phyloP scores from a whole-genome alignment of 805 yeast species.

The Brettanomyces bruxellensis region DNA sequence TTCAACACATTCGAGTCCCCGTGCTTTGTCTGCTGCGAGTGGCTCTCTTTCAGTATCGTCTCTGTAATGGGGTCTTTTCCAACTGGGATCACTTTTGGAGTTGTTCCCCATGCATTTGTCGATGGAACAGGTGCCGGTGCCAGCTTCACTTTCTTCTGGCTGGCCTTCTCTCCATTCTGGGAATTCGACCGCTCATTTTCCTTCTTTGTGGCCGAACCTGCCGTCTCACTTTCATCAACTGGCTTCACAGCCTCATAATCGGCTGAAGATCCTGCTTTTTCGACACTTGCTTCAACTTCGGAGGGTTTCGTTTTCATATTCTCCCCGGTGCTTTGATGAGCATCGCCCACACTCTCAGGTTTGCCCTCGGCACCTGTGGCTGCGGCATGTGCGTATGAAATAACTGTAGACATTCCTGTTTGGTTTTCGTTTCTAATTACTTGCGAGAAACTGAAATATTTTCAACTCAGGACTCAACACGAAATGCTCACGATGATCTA shows the following conservation, averaged over 20 bases:
- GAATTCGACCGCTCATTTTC: not conserved
- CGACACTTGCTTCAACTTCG: too few relatives aligned
- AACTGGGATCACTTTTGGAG: constrained; percentile 16
- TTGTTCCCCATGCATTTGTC: constrained; percentile 51
- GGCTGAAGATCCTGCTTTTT: too few relatives aligned
- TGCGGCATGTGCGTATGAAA: constrained; percentile 27
- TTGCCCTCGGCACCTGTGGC: constrained; percentile 5
- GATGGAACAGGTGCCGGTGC: constrained; percentile 63
- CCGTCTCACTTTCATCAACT: not conserved
- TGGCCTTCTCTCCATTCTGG: not conserved
- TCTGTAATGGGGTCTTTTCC: constrained; percentile 29
- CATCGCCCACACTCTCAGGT: constrained; percentile 5
- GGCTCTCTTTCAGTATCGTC: constrained; percentile 16
- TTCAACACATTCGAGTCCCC: constrained; percentile 5
- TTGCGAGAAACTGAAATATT: not conserved
- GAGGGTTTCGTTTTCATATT: not conserved
- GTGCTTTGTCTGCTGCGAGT: not conserved
- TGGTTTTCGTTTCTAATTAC: not conserved
- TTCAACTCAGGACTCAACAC: too few relatives aligned
- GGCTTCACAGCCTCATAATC: too few relatives aligned
- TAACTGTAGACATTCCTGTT: constrained; percentile 15
- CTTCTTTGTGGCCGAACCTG: not conserved
- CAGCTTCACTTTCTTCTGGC: constrained; percentile 25
- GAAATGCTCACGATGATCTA: too few relatives aligned
- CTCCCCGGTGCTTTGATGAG: not conserved